Evolutionary conservation across 1,284 basidiomycete genomes (phyloP).

Genomic region (Peniophora sp.): DNA sequence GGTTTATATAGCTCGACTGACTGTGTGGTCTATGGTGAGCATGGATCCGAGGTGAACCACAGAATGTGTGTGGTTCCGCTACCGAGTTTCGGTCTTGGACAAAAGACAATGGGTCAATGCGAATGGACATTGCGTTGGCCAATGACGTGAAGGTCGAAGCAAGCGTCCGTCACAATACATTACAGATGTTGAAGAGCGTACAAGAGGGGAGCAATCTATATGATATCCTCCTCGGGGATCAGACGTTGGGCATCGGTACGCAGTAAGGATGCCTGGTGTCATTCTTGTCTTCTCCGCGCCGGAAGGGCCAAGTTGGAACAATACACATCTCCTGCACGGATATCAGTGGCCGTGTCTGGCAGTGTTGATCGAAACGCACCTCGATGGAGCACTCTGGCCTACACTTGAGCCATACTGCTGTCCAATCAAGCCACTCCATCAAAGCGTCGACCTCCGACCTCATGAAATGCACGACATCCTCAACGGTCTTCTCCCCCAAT

Average conservation of each 20-base stretch:
- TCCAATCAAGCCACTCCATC: constrained; percentile 39
- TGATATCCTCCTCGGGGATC: background rate
- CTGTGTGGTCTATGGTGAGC: too few relatives aligned
- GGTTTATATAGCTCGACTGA: too few relatives aligned
- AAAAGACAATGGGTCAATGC: too few relatives aligned
- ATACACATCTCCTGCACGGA: constrained; percentile 33
- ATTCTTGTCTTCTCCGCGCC: background rate
- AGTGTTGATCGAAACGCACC: constrained; percentile 17
- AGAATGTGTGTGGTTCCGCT: too few relatives aligned
- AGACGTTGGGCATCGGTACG: background rate
- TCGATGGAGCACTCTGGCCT: constrained; percentile 30
- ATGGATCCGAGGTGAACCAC: too few relatives aligned
- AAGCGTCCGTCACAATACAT: too few relatives aligned
- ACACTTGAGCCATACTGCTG: constrained; percentile 33
- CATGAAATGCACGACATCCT: constrained; percentile 20
- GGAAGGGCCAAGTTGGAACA: constrained; percentile 36
- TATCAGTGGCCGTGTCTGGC: background rate
- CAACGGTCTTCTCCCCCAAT: constrained; percentile 1
- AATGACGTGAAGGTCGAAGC: too few relatives aligned
- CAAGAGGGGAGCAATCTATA: background rate
- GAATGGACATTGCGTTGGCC: too few relatives aligned
- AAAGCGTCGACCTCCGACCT: constrained; percentile 19
- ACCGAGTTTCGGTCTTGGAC: too few relatives aligned
- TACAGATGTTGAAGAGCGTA: background rate
- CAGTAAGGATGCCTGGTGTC: constrained; percentile 7